Evolutionary conservation across 495 filamentous ascomycete genomes (phyloP), one percentile per base, ranked within the genome.

Genomic region (Chaetomium fimeti): DNA sequence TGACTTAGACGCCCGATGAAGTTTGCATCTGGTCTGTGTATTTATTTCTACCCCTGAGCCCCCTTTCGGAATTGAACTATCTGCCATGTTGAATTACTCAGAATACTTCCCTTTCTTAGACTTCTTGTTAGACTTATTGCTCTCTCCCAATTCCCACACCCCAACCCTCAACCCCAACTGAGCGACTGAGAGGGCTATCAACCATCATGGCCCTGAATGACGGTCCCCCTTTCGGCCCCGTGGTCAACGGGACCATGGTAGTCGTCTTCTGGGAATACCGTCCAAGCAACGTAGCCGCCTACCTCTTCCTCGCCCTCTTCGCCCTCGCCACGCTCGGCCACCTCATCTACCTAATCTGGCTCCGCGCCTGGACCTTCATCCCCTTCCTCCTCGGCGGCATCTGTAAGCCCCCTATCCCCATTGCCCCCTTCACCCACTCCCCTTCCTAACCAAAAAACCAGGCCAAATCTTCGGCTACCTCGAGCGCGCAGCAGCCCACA

Each of bases 191-290:
- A 1, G 6, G 32, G 32, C 32, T 36, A 3, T 32, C 29, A 36
- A 11, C 32, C 32, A 36, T 9, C 32, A 57, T 45, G 12, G 8
- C 38, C 38, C 13, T 57, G 15, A 28, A 57, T 15, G 55, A 43
- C 27, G 55, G 22, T 2, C 55, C 55, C 25, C 55, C 55, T 20
- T 57, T 57, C 55, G 55, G 55, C 15, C 55, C 55, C 22, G 38
- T 57, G 36, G 55, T 57, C 55, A 57, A 57, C 55, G 55, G 55
- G 36, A 57, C 55, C 38, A 57, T 57, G 55, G 38, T 57, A 16
- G 38, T 57, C 16, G 55, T 57, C 36, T 57, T 57, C 55, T 57
- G 55, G 55, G 55, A 57, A 5, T 57, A 57, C 38, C 55, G 55
- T 1, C 55, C 55, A 9, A 57, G 38, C 38, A 57, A 57, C 38